Evolutionary conservation across 129 eudicot genomes (phyloP), one percentile per base, ranked within the genome.

Genomic region (Saussurea involucrata): DNA sequence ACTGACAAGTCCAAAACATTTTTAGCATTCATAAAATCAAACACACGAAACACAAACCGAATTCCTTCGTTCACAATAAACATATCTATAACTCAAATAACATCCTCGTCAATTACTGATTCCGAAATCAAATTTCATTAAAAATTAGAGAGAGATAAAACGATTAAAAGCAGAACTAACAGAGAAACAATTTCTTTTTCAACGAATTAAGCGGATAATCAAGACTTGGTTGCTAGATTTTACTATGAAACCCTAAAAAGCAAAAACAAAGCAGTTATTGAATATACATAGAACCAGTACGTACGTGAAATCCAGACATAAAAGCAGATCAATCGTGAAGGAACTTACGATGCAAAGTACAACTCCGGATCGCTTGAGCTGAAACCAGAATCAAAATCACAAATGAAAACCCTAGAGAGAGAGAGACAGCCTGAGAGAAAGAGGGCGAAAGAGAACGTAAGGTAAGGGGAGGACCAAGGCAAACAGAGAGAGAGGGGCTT

Each of bases 391-490:
- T 66, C 32, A 58, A 21, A 71, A 71, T 70, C 55, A 15, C 13
- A 25, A 73, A 80, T 67, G 79, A 66, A 80, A 80, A 58, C 75
- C 84, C 75, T 73, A 80, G 68, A 46, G 31, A 61, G 32, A 66
- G 44, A 70, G 12, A 46, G 81, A 84, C 82, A 83, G 76, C 11
- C n/a, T 40, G 84, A 83, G 76, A 78, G 74, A 80, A 60, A 24
- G 24, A 37, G 32, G 63, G 80, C 21, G 80, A 42, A 73, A 60
- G 85, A n/a, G 82, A 76, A 70, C 46, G 81, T 60, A 58, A 76
- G 85, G 78, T 53, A 63, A 40, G 84, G 73, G 76, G 81, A 69
- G 74, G 69, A 73, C 57, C 32, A 58, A 72, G 63, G 78, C 63
- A 79, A 65, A 60, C 58, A 82, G 66, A 29, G 78, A 66, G 64